A percentile compares a stretch with the other conserved stretches of the same genome.
Evolutionary conservation across 2,329 filamentous ascomycete genomes (phyloP).

Genomic region (Claviceps maximensis): DNA sequence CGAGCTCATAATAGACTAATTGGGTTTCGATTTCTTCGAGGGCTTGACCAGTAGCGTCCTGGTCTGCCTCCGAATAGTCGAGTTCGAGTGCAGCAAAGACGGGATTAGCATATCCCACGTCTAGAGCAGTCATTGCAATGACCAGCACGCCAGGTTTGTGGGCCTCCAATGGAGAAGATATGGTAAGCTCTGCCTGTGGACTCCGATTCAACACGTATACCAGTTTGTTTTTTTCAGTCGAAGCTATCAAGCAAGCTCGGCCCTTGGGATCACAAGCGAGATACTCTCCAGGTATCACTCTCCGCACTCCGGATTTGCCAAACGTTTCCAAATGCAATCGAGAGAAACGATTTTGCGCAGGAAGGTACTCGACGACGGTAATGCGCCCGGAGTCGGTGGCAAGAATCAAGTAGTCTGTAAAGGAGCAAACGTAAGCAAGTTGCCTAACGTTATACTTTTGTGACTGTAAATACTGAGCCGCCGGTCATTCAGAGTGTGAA

Average conservation of each 20-base stretch:
- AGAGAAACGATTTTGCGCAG: constrained; percentile 74
- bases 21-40: constrained; percentile 74
- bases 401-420: constrained; percentile 84
- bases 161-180: constrained; percentile 91
- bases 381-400: constrained; percentile 93
- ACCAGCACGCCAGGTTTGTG: constrained; percentile 88
- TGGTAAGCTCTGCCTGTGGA: constrained; percentile 85
- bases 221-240: constrained; percentile 97
- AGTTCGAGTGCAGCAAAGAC: constrained; percentile 92
- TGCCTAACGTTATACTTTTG: background rate
- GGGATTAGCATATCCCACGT: constrained; percentile 94
- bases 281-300: constrained; percentile 92
- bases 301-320: constrained; percentile 87
- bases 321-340: constrained; percentile 93
- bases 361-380: constrained; percentile 82
- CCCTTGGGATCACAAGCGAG: constrained; percentile 92
- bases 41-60: constrained; percentile 76
- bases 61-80: constrained; percentile 82
- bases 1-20: constrained; percentile 93
- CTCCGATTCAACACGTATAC: constrained; percentile 97
- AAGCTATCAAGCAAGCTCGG: constrained; percentile 84
- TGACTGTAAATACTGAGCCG: background rate
- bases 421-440: constrained; percentile 13
- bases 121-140: constrained; percentile 73
- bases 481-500: constrained; percentile 4